A percentile compares a stretch with the other conserved stretches of the same genome.
Evolutionary conservation across 768 basidiomycete genomes (phyloP).

Genomic region (Mycena sanguinolenta): DNA sequence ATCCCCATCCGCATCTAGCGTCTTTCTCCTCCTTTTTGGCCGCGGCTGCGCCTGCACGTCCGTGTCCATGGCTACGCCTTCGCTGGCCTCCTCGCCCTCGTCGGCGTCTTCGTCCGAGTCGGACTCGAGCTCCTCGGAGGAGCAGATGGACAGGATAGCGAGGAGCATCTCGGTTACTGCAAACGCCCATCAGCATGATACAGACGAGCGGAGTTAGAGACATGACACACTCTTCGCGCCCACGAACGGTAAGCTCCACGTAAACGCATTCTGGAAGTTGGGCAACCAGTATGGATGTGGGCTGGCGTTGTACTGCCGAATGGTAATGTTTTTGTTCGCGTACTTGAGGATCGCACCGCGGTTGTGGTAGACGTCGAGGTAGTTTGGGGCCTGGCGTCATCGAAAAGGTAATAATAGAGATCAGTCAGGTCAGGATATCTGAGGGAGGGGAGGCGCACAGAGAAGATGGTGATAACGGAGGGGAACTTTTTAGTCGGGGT

Average conservation of each 20-base stretch:
- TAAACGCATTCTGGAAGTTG: constrained; percentile 98
- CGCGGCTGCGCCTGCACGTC: neutral
- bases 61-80: neutral
- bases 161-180: constrained; percentile 98
- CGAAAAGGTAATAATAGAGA: neutral
- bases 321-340: constrained; percentile 96
- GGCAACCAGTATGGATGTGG: constrained; percentile 96
- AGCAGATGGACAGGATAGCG: constrained; percentile 93
- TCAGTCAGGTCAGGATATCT: too few relatives aligned
- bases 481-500: constrained; percentile 96
- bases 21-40: constrained; percentile 38
- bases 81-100: neutral
- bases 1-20: constrained; percentile 49
- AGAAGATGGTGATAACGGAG: constrained; percentile 97
- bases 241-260: constrained; percentile 97
- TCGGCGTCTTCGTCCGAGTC: constrained; percentile 53
- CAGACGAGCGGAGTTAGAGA: too few relatives aligned
- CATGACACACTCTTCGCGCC: constrained; percentile 89
- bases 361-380: constrained; percentile 96
- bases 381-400: constrained; percentile 71
- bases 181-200: constrained; percentile 24
- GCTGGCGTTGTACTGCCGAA: constrained; percentile 85
- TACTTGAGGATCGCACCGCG: constrained; percentile 98
- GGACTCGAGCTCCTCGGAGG: constrained; percentile 86
- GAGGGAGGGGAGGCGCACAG: constrained; percentile 58